Base-by-base conservation (phyloP, 495 filamentous ascomycete species). In the Daldinia vernicosa region DNA sequence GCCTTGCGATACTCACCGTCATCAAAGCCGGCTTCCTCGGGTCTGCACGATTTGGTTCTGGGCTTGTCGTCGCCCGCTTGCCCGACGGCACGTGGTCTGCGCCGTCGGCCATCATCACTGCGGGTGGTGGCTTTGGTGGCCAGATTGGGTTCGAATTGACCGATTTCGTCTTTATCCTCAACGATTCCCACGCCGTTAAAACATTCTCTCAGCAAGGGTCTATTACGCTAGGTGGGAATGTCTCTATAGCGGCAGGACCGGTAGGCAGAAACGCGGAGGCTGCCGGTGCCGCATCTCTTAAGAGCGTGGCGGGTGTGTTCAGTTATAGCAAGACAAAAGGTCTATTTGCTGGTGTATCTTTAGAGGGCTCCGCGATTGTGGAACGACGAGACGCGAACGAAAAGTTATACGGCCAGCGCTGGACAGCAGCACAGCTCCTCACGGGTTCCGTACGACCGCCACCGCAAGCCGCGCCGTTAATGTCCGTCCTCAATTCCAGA, bases 151-250 rank as follows among this genome's bases (percentile, higher is more conserved):
- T 97, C 83, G 95, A 99, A 80, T 83, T 99, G 66, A 98, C 96
- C 45, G 95, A 99, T 77, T 98, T 99, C 78, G 96, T 99, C 74
- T 98, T 99, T 84, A 97, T 98, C 66, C 89, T 99, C 55, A 99
- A 99, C 80, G 95, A 99, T 77, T 86, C 90, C 43, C 88, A 86
- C 43, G 95, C 95, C 26, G 95, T 99, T 43, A 92, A 92, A 77
- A 95, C 95, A 37, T 98, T 98, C 80, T 94, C 95, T 3, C 95
- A 98, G 79, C 86, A 89, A 58, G 95, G 96, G 15, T 93, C 89
- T 17, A 81, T 99, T 40, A 98, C 95, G 57, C 85, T 99, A 19
- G 95, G 95, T 70, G 95, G 96, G 66, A 99, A 99, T 76, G 95
- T 98, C 17, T 97, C 93, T 8, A 91, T 99, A 64, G 95, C 95